Evolutionary conservation across 2,329 filamentous ascomycete genomes (phyloP).

Genomic region (Colletotrichum salicis): DNA sequence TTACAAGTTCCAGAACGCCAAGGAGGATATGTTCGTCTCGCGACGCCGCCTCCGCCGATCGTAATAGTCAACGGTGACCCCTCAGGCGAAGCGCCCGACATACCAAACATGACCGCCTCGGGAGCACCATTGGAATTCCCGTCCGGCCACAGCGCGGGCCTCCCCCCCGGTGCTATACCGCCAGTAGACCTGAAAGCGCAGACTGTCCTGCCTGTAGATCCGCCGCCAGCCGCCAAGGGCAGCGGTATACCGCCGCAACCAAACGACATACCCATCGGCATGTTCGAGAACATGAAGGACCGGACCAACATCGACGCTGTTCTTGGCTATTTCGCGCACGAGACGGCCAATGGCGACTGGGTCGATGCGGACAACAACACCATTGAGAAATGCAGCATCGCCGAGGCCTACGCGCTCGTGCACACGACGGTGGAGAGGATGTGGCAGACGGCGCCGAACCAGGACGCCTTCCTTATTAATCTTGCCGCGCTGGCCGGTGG

Average conservation of each 20-base stretch:
- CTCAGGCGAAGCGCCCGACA: slow-evolving; percentile 34
- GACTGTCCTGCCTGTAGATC: background rate
- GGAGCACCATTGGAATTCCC: background rate
- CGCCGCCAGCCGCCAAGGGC: background rate
- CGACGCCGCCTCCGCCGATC: slow-evolving; percentile 66
- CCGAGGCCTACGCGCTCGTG: slow-evolving; percentile 65
- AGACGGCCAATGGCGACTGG: slow-evolving; percentile 63
- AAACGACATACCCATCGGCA: slow-evolving; percentile 33
- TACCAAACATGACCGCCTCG: background rate
- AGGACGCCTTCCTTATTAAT: slow-evolving; percentile 69
- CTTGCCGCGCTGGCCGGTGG: slow-evolving; percentile 67
- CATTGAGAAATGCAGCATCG: slow-evolving; percentile 56
- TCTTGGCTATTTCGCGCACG: slow-evolving; percentile 64
- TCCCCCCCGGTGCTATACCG: background rate
- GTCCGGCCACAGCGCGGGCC: background rate
- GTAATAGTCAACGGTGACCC: slow-evolving; percentile 62
- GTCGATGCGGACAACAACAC: slow-evolving; percentile 57
- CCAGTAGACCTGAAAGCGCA: slow-evolving; percentile 2
- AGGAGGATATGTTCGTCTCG: slow-evolving; percentile 69
- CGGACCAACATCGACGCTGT: slow-evolving; percentile 68
- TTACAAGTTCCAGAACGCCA: slow-evolving; percentile 61
- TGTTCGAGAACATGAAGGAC: slow-evolving; percentile 50
- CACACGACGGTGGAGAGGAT: slow-evolving; percentile 65
- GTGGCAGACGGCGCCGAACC: slow-evolving; percentile 59
- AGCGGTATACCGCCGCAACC: background rate